A percentile compares a stretch with the other conserved stretches of the same genome.
phyloP scores from a whole-genome alignment of 2,329 filamentous ascomycete species.

The Botrytis byssoidea region DNA sequence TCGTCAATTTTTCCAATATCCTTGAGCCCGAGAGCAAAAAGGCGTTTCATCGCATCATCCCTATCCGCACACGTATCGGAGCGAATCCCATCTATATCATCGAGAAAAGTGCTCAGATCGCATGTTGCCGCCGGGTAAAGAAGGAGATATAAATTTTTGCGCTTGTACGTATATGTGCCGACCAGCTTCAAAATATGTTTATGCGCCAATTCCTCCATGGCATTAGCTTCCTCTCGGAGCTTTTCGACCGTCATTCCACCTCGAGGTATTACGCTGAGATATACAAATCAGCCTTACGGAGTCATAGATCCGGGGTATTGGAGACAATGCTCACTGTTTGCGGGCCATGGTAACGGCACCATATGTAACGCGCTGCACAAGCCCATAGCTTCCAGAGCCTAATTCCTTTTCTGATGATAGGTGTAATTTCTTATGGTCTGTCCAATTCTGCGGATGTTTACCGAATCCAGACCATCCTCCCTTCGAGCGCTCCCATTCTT shows the following conservation, averaged over 20 bases:
- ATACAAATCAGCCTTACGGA: slow-evolving; percentile 31
- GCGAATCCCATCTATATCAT: slow-evolving; percentile 46
- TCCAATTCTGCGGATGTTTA: slow-evolving; percentile 29
- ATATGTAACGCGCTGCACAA: slow-evolving; percentile 46
- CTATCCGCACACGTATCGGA: slow-evolving; percentile 44
- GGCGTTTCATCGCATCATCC: slow-evolving; percentile 40
- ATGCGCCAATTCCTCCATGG: slow-evolving; percentile 49
- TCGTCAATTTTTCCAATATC: slow-evolving; percentile 37
- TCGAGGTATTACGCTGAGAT: slow-evolving; percentile 24
- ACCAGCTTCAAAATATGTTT: slow-evolving; percentile 50
- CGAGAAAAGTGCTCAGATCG: slow-evolving; percentile 45
- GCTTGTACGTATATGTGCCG: slow-evolving; percentile 46
- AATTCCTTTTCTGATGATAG: slow-evolving; percentile 37
- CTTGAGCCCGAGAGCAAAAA: slow-evolving; percentile 43
- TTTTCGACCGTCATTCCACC: slow-evolving; percentile 42
- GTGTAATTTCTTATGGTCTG: slow-evolving; percentile 27
- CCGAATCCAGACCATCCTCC: slow-evolving; percentile 33
- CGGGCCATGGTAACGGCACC: slow-evolving; percentile 45
- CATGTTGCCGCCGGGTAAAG: slow-evolving; percentile 50
- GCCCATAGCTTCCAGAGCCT: slow-evolving; percentile 46
- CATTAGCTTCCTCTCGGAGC: slow-evolving; percentile 47
- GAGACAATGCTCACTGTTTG: slow-evolving; percentile 40
- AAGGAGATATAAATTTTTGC: slow-evolving; percentile 46
- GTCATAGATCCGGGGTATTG: not conserved
- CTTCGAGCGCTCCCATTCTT: slow-evolving; percentile 29